A percentile compares a stretch with the other conserved stretches of the same genome.
phyloP scores from a whole-genome alignment of 306 rosid species.

The Senna tora region DNA sequence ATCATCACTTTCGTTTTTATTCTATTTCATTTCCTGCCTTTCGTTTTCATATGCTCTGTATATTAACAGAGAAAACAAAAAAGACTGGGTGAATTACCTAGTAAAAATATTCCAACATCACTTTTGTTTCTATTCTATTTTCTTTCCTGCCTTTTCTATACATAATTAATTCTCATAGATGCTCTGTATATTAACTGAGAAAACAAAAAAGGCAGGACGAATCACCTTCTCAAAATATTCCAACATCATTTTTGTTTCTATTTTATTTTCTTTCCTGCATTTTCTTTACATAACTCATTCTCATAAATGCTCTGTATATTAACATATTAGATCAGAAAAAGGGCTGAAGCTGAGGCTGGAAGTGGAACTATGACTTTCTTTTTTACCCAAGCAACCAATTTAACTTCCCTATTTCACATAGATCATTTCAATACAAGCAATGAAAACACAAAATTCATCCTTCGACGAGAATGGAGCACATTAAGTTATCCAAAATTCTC shows the following conservation, averaged over 20 bases:
- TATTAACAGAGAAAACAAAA: too few species aligned
- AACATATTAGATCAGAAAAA: neutral
- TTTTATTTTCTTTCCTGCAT: neutral
- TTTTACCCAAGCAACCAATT: constrained; percentile 31
- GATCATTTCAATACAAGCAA: constrained; percentile 31
- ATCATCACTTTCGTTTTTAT: too few species aligned
- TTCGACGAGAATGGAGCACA: neutral
- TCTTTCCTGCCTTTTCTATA: too few species aligned
- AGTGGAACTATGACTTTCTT: constrained; percentile 19
- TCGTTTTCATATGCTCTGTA: too few species aligned
- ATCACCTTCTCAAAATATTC: neutral
- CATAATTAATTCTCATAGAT: too few species aligned
- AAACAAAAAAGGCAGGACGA: too few species aligned
- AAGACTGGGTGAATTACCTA: too few species aligned
- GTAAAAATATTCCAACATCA: too few species aligned
- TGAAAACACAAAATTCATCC: constrained; percentile 7
- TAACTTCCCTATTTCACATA: constrained; percentile 13
- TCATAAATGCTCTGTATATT: neutral
- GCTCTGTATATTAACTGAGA: too few species aligned
- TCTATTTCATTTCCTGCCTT: too few species aligned
- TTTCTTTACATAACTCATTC: neutral
- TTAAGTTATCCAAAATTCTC: constrained; percentile 23
- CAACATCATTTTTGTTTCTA: neutral
- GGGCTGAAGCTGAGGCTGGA: constrained; percentile 27
- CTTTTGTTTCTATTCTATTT: too few species aligned